Conservation (phyloP, 2,329 filamentous ascomycete species). For the Fusarium globosum region DNA sequence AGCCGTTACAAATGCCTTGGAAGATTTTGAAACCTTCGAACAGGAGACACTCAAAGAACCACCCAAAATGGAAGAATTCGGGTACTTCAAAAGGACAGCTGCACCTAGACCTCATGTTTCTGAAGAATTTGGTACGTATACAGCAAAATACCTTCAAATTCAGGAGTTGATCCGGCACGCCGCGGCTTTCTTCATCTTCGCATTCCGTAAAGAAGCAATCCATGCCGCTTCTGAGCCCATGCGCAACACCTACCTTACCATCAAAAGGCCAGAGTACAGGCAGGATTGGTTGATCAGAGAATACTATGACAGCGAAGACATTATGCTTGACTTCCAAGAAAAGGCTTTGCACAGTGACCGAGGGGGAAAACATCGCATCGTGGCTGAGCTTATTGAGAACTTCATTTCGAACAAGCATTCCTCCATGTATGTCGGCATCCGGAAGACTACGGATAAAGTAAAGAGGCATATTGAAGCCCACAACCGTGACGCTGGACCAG, state of each 20-base stretch:
- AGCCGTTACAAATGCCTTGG: neutral
- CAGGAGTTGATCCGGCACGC: conserved; percentile 23
- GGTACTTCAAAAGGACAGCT: neutral
- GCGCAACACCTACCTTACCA: conserved; percentile 20
- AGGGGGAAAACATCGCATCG: conserved; percentile 11
- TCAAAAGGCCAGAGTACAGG: neutral
- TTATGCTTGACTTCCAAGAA: neutral
- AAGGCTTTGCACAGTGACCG: neutral
- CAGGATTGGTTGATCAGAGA: neutral
- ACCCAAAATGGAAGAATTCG: neutral
- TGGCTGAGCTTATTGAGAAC: conserved; percentile 39
- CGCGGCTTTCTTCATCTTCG: conserved; percentile 34
- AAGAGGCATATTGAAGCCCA: conserved; percentile 33
- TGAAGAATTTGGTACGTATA: neutral
- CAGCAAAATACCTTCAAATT: neutral
- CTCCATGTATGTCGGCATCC: conserved; percentile 28
- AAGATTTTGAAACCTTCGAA: neutral
- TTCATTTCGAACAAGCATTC: conserved; percentile 29
- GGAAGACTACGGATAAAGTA: conserved; percentile 32
- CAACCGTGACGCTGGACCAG: conserved; percentile 18
- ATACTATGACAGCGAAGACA: neutral
- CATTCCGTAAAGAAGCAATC: conserved; percentile 39
- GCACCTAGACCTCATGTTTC: neutral
- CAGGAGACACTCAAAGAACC: neutral
- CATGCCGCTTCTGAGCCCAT: conserved; percentile 37